A percentile compares a stretch with the other conserved stretches of the same genome.
Evolutionary conservation across 2,329 filamentous ascomycete species (phyloP).

Genomic region (Grosmannia serpens): DNA sequence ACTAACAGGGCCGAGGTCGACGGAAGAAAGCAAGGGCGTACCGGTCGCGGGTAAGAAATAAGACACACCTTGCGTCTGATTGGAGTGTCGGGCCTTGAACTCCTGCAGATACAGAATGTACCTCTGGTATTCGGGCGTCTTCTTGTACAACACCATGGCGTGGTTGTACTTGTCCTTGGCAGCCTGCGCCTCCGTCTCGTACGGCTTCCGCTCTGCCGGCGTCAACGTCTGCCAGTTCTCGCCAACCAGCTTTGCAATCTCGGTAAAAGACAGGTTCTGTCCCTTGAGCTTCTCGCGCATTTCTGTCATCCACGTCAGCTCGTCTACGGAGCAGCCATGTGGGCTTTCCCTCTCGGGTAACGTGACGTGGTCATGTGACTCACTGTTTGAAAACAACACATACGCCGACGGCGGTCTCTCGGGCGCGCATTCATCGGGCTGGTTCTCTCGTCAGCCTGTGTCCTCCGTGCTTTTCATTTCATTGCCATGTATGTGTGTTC

Average conservation of each 20-base stretch:
- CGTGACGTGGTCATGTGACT: constrained; percentile 21
- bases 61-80: constrained; percentile 40
- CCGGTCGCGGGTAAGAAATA: neutral
- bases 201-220: constrained; percentile 56
- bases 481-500: neutral
- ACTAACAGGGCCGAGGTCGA: neutral
- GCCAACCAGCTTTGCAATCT: constrained; percentile 72
- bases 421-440: constrained; percentile 70
- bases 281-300: constrained; percentile 69
- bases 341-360: neutral
- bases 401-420: constrained; percentile 74
- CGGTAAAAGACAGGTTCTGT: constrained; percentile 66
- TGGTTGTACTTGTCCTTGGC: constrained; percentile 68
- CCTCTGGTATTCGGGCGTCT: constrained; percentile 55
- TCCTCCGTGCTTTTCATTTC: neutral
- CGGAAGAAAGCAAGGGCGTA: neutral
- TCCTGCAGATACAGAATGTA: constrained; percentile 65
- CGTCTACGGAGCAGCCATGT: neutral
- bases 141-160: constrained; percentile 66
- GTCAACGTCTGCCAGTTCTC: constrained; percentile 70
- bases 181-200: constrained; percentile 57
- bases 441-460: neutral
- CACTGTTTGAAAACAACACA: constrained; percentile 76
- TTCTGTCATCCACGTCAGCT: constrained; percentile 30
- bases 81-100: constrained; percentile 62